Evolutionary conservation across 345 rosid genomes (phyloP).

Genomic region (Citrus inodora): DNA sequence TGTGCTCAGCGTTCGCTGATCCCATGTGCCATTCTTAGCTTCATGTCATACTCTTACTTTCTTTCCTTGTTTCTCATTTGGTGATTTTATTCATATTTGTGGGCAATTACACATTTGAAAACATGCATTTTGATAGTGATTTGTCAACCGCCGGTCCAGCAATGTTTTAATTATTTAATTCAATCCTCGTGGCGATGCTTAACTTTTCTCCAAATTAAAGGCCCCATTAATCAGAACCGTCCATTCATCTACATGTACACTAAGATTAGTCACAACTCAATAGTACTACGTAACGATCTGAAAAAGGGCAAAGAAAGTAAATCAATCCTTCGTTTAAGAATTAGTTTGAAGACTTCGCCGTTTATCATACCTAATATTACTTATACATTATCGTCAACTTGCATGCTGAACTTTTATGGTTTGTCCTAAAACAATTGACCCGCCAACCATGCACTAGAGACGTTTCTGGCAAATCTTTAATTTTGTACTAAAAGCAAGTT

Average conservation of each 20-base stretch:
- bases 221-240: slow-evolving; percentile 25
- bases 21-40: slow-evolving; percentile 43
- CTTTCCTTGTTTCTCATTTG: neutral
- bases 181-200: slow-evolving; percentile 19
- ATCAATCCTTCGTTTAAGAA: neutral
- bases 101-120: neutral
- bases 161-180: slow-evolving; percentile 7
- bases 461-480: neutral
- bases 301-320: neutral
- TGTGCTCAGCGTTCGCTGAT: slow-evolving; percentile 20
- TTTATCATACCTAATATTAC: neutral
- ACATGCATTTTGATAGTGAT: slow-evolving; percentile 34
- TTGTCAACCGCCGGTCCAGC: slow-evolving; percentile 33
- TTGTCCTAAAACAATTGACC: slow-evolving; percentile 1
- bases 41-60: slow-evolving; percentile 14
- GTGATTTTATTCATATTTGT: neutral
- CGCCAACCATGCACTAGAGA: neutral
- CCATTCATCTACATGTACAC: neutral
- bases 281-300: neutral
- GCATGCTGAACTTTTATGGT: neutral
- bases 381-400: neutral
- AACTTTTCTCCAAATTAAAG: neutral
- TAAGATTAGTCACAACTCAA: slow-evolving; percentile 7
- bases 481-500: neutral
- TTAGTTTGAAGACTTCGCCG: neutral